Evolutionary conservation across 2,329 filamentous ascomycete species (phyloP).

Genomic region (Tolypocladium cylindrosporum): DNA sequence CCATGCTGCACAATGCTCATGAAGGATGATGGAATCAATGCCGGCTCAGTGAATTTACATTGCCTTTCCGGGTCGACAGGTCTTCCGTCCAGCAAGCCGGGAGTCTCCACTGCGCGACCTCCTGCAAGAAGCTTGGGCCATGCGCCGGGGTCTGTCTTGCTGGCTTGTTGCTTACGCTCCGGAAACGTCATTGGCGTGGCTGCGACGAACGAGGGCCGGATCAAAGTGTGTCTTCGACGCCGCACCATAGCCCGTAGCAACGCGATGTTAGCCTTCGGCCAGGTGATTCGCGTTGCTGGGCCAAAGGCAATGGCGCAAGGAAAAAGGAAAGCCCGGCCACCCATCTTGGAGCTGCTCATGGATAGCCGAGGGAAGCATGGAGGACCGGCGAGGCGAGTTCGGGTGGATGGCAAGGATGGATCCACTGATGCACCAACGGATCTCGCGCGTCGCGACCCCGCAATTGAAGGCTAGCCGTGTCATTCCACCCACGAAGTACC

Average conservation of each 20-base stretch:
- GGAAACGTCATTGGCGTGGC: neutral
- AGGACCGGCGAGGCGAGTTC: neutral
- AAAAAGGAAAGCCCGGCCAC: neutral
- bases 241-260: neutral
- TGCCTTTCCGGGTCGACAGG: neutral
- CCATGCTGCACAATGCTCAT: neutral
- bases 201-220: neutral
- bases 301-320: neutral
- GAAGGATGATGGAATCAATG: neutral
- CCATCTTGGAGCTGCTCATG: neutral
- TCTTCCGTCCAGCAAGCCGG: neutral
- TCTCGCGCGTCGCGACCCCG: neutral
- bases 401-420: neutral
- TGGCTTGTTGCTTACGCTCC: neutral
- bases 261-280: neutral
- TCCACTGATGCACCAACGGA: neutral
- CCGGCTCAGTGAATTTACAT: neutral
- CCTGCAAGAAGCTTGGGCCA: neutral
- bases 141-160: neutral
- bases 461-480: neutral
- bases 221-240: neutral
- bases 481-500: neutral
- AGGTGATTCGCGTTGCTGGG: neutral
- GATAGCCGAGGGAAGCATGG: neutral
- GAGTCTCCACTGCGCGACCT: neutral